A percentile compares a stretch with the other conserved stretches of the same genome.
Evolutionary conservation across 1,284 basidiomycete genomes (phyloP).

Genomic region (Microbotryomycetes sp.): DNA sequence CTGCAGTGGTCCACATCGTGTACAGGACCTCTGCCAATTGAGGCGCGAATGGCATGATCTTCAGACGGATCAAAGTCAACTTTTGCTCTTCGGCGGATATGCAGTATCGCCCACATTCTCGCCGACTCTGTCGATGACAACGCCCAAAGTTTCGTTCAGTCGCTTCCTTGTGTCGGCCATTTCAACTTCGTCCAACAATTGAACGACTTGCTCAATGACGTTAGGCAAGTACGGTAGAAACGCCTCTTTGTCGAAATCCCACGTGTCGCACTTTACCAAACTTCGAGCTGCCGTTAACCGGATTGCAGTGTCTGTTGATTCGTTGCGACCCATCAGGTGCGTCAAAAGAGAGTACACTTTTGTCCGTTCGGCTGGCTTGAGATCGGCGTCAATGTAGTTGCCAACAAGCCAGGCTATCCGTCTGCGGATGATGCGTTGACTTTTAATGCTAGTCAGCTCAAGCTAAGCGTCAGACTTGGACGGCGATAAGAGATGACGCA

Average conservation of each 20-base stretch:
- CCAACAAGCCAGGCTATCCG: slow-evolving; percentile 35
- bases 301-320: slow-evolving; percentile 32
- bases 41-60: slow-evolving; percentile 32
- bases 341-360: slow-evolving; percentile 30
- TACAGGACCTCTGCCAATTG: slow-evolving; percentile 29
- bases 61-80: neutral
- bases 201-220: slow-evolving; percentile 25
- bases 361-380: slow-evolving; percentile 1
- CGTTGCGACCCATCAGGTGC: slow-evolving; percentile 32
- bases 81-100: no score
- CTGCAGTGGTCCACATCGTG: slow-evolving; percentile 23
- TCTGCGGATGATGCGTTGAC: slow-evolving; percentile 31
- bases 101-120: slow-evolving; percentile 10
- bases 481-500: slow-evolving; percentile 1
- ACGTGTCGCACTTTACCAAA: slow-evolving; percentile 31
- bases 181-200: slow-evolving; percentile 28
- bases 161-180: slow-evolving; percentile 28
- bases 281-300: slow-evolving; percentile 32
- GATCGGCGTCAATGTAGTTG: slow-evolving; percentile 28
- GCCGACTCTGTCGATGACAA: slow-evolving; percentile 30
- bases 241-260: slow-evolving; percentile 26
- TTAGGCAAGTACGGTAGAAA: slow-evolving; percentile 29
- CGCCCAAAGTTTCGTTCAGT: slow-evolving; percentile 29
- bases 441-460: neutral
- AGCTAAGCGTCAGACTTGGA: neutral